phyloP scores from a whole-genome alignment of 1,139 yeast genomes.

The Sugiyamaella grinbergsii region DNA sequence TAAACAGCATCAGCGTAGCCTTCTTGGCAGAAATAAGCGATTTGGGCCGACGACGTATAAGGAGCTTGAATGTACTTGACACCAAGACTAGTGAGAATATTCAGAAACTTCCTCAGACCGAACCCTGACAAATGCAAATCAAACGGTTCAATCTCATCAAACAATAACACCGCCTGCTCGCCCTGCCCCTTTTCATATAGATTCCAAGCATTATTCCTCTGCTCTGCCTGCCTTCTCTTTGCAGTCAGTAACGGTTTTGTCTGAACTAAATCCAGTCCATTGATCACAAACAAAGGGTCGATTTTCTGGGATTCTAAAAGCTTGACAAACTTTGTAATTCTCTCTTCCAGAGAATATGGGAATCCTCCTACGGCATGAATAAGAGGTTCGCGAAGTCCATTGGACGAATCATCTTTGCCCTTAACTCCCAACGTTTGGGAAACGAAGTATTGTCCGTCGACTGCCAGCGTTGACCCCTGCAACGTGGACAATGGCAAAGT shows the following conservation, averaged over 20 bases:
- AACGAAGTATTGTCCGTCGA: conserved; percentile 80
- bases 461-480: conserved; percentile 72
- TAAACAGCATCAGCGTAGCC: conserved; percentile 71
- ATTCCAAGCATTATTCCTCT: conserved; percentile 44
- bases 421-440: conserved; percentile 52
- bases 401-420: conserved; percentile 36
- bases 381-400: conserved; percentile 62
- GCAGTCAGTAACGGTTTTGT: conserved; percentile 30
- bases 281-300: conserved; percentile 74
- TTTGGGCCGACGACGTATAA: conserved; percentile 77
- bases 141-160: conserved; percentile 35
- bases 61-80: conserved; percentile 81
- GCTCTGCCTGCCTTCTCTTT: conserved; percentile 24
- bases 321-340: conserved; percentile 61
- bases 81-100: conserved; percentile 56
- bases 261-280: conserved; percentile 50
- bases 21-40: conserved; percentile 63
- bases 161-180: conserved; percentile 41
- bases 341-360: conserved; percentile 61
- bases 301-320: conserved; percentile 63
- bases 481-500: conserved; percentile 66
- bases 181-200: conserved; percentile 41
- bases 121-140: conserved; percentile 26
- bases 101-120: conserved; percentile 53
- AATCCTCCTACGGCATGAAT: conserved; percentile 83